Evolutionary conservation across 352 stramenopile genomes (phyloP), one percentile per base, ranked within the genome.

Genomic region (Phytophthora idaei): DNA sequence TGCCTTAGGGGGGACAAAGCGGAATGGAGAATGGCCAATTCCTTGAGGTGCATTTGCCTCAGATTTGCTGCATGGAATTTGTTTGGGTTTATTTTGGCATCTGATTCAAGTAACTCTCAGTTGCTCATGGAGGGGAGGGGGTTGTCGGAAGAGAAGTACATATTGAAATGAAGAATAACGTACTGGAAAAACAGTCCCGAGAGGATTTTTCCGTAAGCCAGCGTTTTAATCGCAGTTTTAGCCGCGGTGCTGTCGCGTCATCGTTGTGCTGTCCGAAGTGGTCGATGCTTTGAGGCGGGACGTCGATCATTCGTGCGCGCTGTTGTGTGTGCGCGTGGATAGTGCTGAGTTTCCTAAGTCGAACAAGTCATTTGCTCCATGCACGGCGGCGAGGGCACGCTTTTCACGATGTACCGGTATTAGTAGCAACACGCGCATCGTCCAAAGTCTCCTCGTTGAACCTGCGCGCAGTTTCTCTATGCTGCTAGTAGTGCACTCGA

Each of bases 281-380:
- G 34, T 58, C 51, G 51, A 44, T 45, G 21, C n/a, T 37, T 58
- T 58, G 51, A 58, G 51, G 51, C 51, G 51, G 51, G 51, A 58
- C 51, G 34, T 48, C 36, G 36, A 36, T 49, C 42, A 49, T 31
- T 39, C 31, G 11, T 46, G 51, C 8, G 15, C 34, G 34, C 12
- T 12, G 34, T 39, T 39, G 34, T 39, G 34, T 39, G 34, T 12
- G 17, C 17, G 34, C 34, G 9, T 39, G 34, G 34, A 39, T 39
- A 39, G 34, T 39, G 34, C 34, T 39, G 9, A 9, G 34, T 39
- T 39, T 39, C 34, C 34, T 39, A 3, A 39, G 34, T 39, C 8
- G 34, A 39, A 39, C 34, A 39, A 39, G 34, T 39, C 34, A 39
- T 39, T 39, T 39, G 34, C 9, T 39, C 7, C 9, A 39, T 39